These are phyloP conservation scores for Sicyos edulis DNA, from an alignment of 306 rosid genomes.

Conservation along the genomic window DNA sequence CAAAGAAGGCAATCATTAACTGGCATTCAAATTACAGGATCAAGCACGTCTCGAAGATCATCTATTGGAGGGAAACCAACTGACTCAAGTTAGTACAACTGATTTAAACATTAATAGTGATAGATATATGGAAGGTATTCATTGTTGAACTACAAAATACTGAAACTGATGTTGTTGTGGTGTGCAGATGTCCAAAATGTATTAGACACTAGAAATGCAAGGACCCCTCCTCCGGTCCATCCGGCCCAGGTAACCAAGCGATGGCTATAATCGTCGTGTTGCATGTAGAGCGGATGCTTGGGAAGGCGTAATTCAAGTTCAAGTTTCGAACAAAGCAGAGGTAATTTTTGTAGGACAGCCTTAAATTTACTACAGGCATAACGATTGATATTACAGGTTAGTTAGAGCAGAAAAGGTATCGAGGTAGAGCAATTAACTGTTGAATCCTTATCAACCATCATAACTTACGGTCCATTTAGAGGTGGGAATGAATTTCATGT, in stretches of 20 bases:
- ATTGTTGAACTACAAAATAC: constrained; percentile 2
- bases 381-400: constrained; percentile 24
- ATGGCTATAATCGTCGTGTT: constrained; percentile 34
- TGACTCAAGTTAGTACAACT: constrained; percentile 40
- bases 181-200: constrained; percentile 49
- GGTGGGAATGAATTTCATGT: neutral
- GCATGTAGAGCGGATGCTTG: neutral
- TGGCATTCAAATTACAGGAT: constrained; percentile 43
- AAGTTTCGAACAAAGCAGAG: neutral
- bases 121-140: neutral
- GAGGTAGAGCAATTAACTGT: neutral
- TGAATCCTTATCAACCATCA: too few relatives aligned
- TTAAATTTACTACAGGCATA: constrained; percentile 13
- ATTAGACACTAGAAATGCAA: constrained; percentile 50
- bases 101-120: neutral
- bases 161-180: constrained; percentile 18
- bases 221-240: constrained; percentile 63
- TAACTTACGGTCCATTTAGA: neutral
- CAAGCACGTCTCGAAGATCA: constrained; percentile 49
- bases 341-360: neutral
- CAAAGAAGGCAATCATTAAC: constrained; percentile 77
- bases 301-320: neutral
- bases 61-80: constrained; percentile 70
- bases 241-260: constrained; percentile 38
- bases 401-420: neutral